Evolutionary conservation across 2,329 filamentous ascomycete species (phyloP).

Genomic region (Pseudogymnoascus sp.): DNA sequence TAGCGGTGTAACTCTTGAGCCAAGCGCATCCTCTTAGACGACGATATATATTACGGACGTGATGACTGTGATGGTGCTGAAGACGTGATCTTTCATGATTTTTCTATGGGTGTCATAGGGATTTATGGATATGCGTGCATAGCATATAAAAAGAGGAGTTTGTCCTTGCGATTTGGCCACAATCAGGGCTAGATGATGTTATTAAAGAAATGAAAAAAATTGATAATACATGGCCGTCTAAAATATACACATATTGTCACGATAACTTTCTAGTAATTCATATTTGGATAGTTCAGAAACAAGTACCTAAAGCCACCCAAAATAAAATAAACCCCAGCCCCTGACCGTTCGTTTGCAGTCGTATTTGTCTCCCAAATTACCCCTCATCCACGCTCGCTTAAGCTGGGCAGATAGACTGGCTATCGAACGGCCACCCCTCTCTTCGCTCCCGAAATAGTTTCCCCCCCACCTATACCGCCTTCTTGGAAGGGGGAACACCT

Average conservation of each 20-base stretch:
- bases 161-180: conserved; percentile 7
- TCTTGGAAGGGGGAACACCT: background rate
- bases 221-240: background rate
- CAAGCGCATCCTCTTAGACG: conserved; percentile 21
- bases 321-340: background rate
- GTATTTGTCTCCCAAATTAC: background rate
- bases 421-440: conserved; percentile 1
- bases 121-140: conserved; percentile 9
- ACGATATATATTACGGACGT: conserved; percentile 5
- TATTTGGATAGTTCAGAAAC: background rate
- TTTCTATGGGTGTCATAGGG: conserved; percentile 10
- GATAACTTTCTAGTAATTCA: background rate
- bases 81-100: conserved; percentile 10
- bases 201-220: conserved; percentile 7
- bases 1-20: conserved; percentile 28
- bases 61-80: conserved; percentile 8
- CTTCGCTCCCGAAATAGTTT: conserved; percentile 7
- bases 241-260: background rate
- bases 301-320: background rate
- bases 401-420: background rate
- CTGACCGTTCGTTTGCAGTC: conserved; percentile 4
- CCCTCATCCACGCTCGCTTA: conserved; percentile 6
- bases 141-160: conserved; percentile 10
- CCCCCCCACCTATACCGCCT: conserved; percentile 5
- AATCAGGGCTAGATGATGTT: conserved; percentile 7